A percentile compares a stretch with the other conserved stretches of the same genome.
Conservation (phyloP, 192 early-diverging fungal genomes). For the Coemansia sp. region DNA sequence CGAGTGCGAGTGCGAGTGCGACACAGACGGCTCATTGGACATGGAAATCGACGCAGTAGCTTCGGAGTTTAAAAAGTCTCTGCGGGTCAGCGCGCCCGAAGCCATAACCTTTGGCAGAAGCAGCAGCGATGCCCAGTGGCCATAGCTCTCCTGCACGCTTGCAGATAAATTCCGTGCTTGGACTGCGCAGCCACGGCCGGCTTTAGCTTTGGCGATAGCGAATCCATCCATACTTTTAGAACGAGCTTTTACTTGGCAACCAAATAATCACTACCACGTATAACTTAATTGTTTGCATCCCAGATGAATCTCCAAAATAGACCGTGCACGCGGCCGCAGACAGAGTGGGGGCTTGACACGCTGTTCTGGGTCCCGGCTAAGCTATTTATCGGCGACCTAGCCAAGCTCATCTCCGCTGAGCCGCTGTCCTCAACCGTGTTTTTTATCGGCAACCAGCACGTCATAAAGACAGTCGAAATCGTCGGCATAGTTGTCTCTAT, state of each 20-base stretch:
- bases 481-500: conserved; percentile 45
- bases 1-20: too few species aligned
- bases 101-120: conserved; percentile 36
- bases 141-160: too few species aligned
- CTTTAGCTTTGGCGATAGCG: too few species aligned
- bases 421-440: conserved; percentile 18
- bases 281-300: neutral
- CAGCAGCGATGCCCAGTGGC: conserved; percentile 2
- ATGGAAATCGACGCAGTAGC: conserved; percentile 43
- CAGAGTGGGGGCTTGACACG: conserved; percentile 47
- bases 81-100: conserved; percentile 27
- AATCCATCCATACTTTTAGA: too few species aligned
- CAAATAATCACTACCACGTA: too few species aligned
- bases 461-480: conserved; percentile 34
- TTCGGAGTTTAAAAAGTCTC: conserved; percentile 19
- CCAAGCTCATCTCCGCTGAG: conserved; percentile 17
- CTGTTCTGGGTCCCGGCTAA: conserved; percentile 46
- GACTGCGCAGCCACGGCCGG: too few species aligned
- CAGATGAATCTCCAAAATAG: conserved; percentile 29
- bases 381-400: conserved; percentile 47
- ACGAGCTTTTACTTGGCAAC: too few species aligned
- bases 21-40: neutral
- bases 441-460: conserved; percentile 35
- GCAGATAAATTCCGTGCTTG: too few species aligned
- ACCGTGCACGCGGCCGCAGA: conserved; percentile 10